Base-by-base conservation (phyloP, 768 basidiomycete species). In the Podaxis carcinomalis region DNA sequence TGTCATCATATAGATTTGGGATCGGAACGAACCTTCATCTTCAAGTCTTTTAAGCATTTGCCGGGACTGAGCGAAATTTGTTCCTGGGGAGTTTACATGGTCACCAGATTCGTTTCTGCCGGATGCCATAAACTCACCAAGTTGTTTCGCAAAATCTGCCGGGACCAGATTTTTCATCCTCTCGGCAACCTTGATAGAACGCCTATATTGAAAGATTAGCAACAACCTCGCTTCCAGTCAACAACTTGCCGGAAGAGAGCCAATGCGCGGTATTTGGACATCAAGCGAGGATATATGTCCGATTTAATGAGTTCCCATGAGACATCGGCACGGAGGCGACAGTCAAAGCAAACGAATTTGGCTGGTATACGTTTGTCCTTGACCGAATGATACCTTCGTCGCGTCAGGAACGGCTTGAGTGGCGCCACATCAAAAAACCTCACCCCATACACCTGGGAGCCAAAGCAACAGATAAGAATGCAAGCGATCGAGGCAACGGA, bases 271-370 rank as follows among this genome's bases (percentile, higher is more conserved):
- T 85, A 90, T 61, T 85, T 85, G 9, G 79, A 77, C 28, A 89
- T 75, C 73, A 90, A 83, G 58, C 70, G 69, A 53, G 83, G 80
- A 65, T 86, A 85, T 37, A 84, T 69, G 63, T 82, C 80, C 40
- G 78, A 74, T 59, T 83, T 80, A 66, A 91, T 86, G 16, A 92
- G 74, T 49, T 87, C 83, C 87, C 89, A 92, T 61, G 84, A 84
- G 40, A 79, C 72, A 65, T 90, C 89, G 11, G 78, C 80, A 52
- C 78, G 82, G 50, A 89, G 77, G 36, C 89, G 86, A 70, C 92
- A 93, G 65, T 89, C 86, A 71, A 92, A 88, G 73, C 91, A 93
- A 28, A 80, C 67, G 63, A 90, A 92, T 60, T 78, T 75, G 0
- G 69, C 57, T 1, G 89, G 90, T 46, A 92, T 74, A 11, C 85